phyloP scores from a whole-genome alignment of 2,329 filamentous ascomycete species.

The Pseudogymnoascus sp. region DNA sequence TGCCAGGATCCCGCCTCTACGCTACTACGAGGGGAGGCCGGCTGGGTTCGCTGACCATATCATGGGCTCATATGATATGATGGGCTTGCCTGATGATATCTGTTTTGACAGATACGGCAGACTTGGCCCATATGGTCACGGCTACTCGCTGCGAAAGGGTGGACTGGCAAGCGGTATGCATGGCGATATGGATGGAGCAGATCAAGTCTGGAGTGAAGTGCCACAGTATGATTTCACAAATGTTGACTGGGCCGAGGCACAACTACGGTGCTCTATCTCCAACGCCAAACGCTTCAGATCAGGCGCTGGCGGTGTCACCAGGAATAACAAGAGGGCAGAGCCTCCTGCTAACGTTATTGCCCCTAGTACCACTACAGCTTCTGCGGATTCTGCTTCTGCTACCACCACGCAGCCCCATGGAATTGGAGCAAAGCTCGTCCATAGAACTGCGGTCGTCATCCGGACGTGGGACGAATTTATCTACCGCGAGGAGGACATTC shows the following conservation, averaged over 20 bases:
- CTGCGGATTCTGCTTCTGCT: background rate
- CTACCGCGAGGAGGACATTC: slow-evolving; percentile 71
- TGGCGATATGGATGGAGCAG: slow-evolving; percentile 72
- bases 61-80: slow-evolving; percentile 75
- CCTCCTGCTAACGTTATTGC: background rate
- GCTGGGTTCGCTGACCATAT: slow-evolving; percentile 76
- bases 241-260: slow-evolving; percentile 70
- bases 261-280: slow-evolving; percentile 61
- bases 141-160: slow-evolving; percentile 70
- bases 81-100: slow-evolving; percentile 72
- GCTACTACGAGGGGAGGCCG: slow-evolving; percentile 69
- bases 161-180: slow-evolving; percentile 80
- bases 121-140: slow-evolving; percentile 80
- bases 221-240: slow-evolving; percentile 68
- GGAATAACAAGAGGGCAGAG: background rate
- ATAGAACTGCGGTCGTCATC: slow-evolving; percentile 70
- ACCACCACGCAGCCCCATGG: background rate
- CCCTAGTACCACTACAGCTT: background rate
- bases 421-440: slow-evolving; percentile 26
- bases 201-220: slow-evolving; percentile 63
- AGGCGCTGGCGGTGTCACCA: background rate
- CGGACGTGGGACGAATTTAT: slow-evolving; percentile 73
- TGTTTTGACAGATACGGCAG: slow-evolving; percentile 91
- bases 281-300: slow-evolving; percentile 60
- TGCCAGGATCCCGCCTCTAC: slow-evolving; percentile 58